Evolutionary conservation across 1,139 yeast species (phyloP).

Genomic region (Pichia sp.): DNA sequence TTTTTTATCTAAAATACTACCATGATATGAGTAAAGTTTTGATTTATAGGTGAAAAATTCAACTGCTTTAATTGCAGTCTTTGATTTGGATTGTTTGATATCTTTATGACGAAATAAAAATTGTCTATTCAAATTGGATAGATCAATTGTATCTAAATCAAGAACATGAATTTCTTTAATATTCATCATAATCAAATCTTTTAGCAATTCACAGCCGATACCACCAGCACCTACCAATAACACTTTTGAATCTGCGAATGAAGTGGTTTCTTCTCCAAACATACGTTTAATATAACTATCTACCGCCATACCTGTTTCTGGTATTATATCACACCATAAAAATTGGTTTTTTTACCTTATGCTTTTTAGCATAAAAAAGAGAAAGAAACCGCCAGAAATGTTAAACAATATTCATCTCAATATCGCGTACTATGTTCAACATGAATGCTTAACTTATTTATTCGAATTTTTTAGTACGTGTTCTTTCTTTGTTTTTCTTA

Average conservation of each 20-base stretch:
- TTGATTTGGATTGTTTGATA: conserved; percentile 77
- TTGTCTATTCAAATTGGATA: conserved; percentile 86
- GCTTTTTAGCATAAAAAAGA: not conserved
- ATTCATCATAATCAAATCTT: conserved; percentile 76
- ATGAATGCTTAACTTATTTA: not conserved
- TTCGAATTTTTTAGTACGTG: not conserved
- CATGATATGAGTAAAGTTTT: conserved; percentile 75
- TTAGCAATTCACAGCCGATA: conserved; percentile 93
- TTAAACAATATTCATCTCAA: not conserved
- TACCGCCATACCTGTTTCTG: conserved; percentile 13
- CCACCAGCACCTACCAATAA: conserved; percentile 98
- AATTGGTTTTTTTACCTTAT: too few species aligned
- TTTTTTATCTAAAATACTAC: conserved; percentile 75
- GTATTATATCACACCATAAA: too few species aligned
- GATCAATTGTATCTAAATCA: conserved; percentile 89
- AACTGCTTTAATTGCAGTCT: conserved; percentile 80
- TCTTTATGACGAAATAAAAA: conserved; percentile 78
- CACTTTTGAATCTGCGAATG: conserved; percentile 45
- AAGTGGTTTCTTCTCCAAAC: conserved; percentile 36
- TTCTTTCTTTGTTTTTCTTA: not conserved
- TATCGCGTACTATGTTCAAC: not conserved
- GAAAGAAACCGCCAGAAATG: not conserved
- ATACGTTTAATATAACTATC: conserved; percentile 41
- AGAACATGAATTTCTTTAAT: conserved; percentile 88
- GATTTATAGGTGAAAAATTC: conserved; percentile 61